Evolutionary conservation across 768 basidiomycete species (phyloP), one percentile per base, ranked within the genome.

Genomic region (Tylopilus vinaceipallidus): DNA sequence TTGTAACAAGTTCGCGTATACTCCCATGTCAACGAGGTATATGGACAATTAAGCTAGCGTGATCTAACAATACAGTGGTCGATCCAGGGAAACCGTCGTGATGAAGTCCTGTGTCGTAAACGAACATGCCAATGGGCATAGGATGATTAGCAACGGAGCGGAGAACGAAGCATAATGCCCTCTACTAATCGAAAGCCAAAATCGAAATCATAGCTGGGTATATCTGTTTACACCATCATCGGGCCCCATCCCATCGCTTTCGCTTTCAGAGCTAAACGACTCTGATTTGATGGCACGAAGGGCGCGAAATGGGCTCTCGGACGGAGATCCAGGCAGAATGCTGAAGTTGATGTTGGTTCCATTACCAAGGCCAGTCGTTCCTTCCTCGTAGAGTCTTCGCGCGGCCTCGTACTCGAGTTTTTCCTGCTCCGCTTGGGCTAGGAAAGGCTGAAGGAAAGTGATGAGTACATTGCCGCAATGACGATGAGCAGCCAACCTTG

Each of bases 371-470:
- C 77, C 82, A 10, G 79, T 76, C 19, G 84, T 77, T 46, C 88
- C 88, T 60, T 93, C 89, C 66, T 97, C 93, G 61, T 97, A 97
- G 42, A 91, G 57, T 67, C 88, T 81, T 38, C 90, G 77, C 30
- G 91, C 88, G 29, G 83, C 79, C 63, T 95, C 91, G 68, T 95
- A 95, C 59, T 92, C 88, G 72, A 91, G 83, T 73, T 95, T 95
- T 78, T 95, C 93, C 65, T 91, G 87, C 67, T 95, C 93, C 13
- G 93, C 94, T 68, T 92, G 91, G 14, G 88, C 86, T 35, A 97
- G 76, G 76, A 91, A 97, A 1, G 94, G 93, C 91, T 95, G 51
- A 7, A 22, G 55, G 55, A 30, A 46, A 52, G 24, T 52, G 34
- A 42, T 67, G 20, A 61, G 55, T 27, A 44, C n/a, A 37, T 52